Conservation (phyloP, 805 yeast species). For the Starmera caribaea region DNA sequence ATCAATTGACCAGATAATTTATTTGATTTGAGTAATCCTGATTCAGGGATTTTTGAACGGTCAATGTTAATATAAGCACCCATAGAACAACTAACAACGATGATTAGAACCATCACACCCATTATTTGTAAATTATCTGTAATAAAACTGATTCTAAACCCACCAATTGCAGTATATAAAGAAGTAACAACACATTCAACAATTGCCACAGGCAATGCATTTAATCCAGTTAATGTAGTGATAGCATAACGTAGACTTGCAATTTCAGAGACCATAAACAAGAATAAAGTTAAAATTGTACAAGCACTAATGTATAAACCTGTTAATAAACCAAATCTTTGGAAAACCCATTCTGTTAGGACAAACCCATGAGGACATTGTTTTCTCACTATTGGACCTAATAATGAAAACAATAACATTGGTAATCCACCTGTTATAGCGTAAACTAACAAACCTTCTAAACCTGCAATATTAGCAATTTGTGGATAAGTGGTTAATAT, state of each 20-base stretch:
- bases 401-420: constrained; percentile 67
- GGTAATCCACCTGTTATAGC: constrained; percentile 76
- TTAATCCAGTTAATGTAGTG: constrained; percentile 65
- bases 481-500: constrained; percentile 77
- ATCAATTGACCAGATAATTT: constrained; percentile 83
- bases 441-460: constrained; percentile 81
- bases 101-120: constrained; percentile 53
- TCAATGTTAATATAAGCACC: constrained; percentile 61
- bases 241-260: constrained; percentile 74
- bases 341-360: constrained; percentile 89
- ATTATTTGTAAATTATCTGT: constrained; percentile 84
- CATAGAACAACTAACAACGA: constrained; percentile 71
- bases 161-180: constrained; percentile 81
- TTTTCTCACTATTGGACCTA: constrained; percentile 73
- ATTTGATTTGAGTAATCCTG: constrained; percentile 55
- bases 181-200: constrained; percentile 84
- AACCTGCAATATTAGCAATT: constrained; percentile 77
- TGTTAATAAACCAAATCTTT: constrained; percentile 64
- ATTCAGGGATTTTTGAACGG: constrained; percentile 48
- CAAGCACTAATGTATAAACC: constrained; percentile 71
- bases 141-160: constrained; percentile 78
- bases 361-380: constrained; percentile 87
- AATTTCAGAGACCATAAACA: constrained; percentile 82
- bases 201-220: constrained; percentile 72
- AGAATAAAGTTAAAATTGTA: constrained; percentile 74